Evolutionary conservation across 1,284 basidiomycete species (phyloP).

Genomic region (Cerioporus squamosus): DNA sequence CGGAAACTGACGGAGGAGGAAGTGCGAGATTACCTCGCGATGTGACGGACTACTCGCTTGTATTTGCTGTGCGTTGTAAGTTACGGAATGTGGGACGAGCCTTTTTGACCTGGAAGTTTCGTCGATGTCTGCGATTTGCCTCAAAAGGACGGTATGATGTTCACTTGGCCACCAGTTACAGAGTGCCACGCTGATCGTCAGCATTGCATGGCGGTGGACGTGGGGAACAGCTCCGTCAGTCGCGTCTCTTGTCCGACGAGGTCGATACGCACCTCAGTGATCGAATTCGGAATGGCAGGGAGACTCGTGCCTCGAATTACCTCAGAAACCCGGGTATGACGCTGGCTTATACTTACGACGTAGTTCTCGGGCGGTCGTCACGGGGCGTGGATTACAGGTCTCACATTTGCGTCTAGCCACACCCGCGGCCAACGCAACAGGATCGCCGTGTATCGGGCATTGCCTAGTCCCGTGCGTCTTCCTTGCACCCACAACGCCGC

Average conservation of each 20-base stretch:
- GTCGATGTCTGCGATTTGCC: background rate
- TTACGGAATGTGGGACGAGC: slow-evolving; percentile 19
- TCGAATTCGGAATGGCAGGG: background rate
- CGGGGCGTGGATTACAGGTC: too few relatives aligned
- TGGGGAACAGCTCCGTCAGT: too few relatives aligned
- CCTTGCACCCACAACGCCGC: background rate
- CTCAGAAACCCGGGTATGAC: too few relatives aligned
- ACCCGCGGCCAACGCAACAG: too few relatives aligned
- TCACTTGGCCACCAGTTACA: background rate
- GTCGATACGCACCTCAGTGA: background rate
- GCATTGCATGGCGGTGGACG: too few relatives aligned
- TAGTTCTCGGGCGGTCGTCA: too few relatives aligned
- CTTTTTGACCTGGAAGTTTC: slow-evolving; percentile 1
- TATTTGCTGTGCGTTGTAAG: slow-evolving; percentile 29
- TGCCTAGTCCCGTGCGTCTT: background rate
- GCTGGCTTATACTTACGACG: too few relatives aligned
- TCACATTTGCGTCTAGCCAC: background rate
- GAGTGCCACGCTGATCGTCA: background rate
- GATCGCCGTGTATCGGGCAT: too few relatives aligned
- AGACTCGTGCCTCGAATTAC: too few relatives aligned
- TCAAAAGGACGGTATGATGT: background rate
- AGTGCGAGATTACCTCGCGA: slow-evolving; percentile 89
- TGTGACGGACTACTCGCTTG: slow-evolving; percentile 47
- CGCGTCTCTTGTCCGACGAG: background rate
- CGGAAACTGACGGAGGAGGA: slow-evolving; percentile 94